Percentiles rank a stretch among this genome's conserved stretches.
Evolutionary conservation across 2,329 filamentous ascomycete species (phyloP).

Genomic region (Fusarium sp.): DNA sequence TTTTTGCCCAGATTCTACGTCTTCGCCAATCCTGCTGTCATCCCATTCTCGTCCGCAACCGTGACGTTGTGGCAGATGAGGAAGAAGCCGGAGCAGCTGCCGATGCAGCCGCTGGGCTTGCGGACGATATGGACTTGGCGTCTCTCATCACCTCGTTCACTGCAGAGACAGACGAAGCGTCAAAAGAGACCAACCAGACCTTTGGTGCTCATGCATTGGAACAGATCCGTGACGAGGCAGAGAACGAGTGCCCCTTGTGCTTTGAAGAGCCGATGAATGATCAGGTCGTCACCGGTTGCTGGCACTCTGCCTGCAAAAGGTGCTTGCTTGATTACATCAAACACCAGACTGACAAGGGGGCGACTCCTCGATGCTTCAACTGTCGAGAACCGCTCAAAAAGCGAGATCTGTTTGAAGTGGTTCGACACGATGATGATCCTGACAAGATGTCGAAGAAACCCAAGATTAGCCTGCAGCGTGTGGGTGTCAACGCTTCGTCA

Average conservation of each 20-base stretch:
- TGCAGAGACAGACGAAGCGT: constrained; percentile 68
- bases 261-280: constrained; percentile 95
- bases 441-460: constrained; percentile 56
- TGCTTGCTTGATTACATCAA: constrained; percentile 91
- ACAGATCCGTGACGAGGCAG: constrained; percentile 89
- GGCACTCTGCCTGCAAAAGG: constrained; percentile 96
- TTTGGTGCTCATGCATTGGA: constrained; percentile 89
- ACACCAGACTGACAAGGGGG: constrained; percentile 80
- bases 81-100: constrained; percentile 78
- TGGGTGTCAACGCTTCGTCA: constrained; percentile 74
- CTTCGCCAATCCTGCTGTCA: constrained; percentile 95
- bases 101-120: constrained; percentile 81
- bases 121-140: constrained; percentile 95
- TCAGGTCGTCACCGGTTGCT: constrained; percentile 93
- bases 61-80: constrained; percentile 85
- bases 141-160: constrained; percentile 87
- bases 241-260: constrained; percentile 93
- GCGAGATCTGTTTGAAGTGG: constrained; percentile 90
- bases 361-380: constrained; percentile 85
- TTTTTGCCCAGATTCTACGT: constrained; percentile 94
- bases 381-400: constrained; percentile 85
- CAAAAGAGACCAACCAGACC: constrained; percentile 63
- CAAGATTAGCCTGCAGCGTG: constrained; percentile 67
- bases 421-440: constrained; percentile 75
- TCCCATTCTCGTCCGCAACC: constrained; percentile 86